Conservation (phyloP, 2,329 filamentous ascomycete species). For the Fusarium heterosporum region DNA sequence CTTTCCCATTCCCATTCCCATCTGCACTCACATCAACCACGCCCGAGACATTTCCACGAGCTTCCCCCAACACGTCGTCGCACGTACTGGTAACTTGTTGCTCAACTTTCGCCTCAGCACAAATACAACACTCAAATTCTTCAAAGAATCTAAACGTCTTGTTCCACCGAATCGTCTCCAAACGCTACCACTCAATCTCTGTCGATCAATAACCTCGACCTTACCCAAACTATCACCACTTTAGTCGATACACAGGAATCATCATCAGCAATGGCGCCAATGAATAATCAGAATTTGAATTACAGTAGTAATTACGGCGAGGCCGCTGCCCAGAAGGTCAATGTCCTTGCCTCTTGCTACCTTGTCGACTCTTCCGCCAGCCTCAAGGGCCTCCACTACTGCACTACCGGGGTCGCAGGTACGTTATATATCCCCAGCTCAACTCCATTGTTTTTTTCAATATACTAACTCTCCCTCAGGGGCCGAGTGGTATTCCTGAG, state of each 20-base stretch:
- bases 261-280: slow-evolving; percentile 68
- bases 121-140: slow-evolving; percentile 11
- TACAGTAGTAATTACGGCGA: slow-evolving; percentile 83
- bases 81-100: slow-evolving; percentile 5
- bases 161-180: slow-evolving; percentile 9
- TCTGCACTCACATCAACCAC: slow-evolving; percentile 8
- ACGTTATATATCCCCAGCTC: slow-evolving; percentile 49
- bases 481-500: slow-evolving; percentile 96
- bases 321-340: slow-evolving; percentile 72
- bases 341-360: slow-evolving; percentile 93
- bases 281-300: slow-evolving; percentile 76
- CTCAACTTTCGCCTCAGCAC: slow-evolving; percentile 8
- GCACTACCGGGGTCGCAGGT: slow-evolving; percentile 89
- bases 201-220: slow-evolving; percentile 28
- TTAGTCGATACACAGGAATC: slow-evolving; percentile 42
- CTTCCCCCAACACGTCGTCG: slow-evolving; percentile 13
- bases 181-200: slow-evolving; percentile 16
- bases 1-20: slow-evolving; percentile 23
- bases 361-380: slow-evolving; percentile 78
- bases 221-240: slow-evolving; percentile 23
- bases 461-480: slow-evolving; percentile 58
- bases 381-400: slow-evolving; percentile 91
- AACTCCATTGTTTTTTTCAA: background rate
- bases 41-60: slow-evolving; percentile 21
- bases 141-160: slow-evolving; percentile 14